Evolutionary conservation across 1,284 basidiomycete species (phyloP).

Genomic region (Trametes pubescens): DNA sequence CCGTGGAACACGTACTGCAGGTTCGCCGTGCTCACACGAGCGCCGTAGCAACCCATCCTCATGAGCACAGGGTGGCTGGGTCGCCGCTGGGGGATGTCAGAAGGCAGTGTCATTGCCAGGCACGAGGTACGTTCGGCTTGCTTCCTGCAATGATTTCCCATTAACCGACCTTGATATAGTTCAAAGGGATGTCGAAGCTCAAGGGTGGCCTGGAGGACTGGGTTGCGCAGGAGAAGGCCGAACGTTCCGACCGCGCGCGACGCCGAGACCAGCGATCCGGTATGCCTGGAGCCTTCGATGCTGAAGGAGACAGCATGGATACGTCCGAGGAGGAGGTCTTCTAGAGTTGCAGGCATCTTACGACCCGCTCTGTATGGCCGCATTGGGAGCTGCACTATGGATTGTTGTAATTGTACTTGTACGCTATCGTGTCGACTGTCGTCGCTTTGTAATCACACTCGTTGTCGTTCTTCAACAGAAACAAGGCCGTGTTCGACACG

Average conservation of each 20-base stretch:
- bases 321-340: constrained; percentile 27
- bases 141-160: neutral
- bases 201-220: constrained; percentile 76
- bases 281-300: constrained; percentile 38
- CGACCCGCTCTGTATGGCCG: neutral
- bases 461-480: neutral
- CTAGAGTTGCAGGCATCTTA: neutral
- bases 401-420: constrained; percentile 2
- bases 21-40: constrained; percentile 15
- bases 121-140: constrained; percentile 56
- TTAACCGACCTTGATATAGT: constrained; percentile 52
- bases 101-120: constrained; percentile 78
- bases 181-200: constrained; percentile 89
- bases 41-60: constrained; percentile 79
- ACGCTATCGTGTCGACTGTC: neutral
- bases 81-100: constrained; percentile 50
- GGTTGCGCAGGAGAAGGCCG: constrained; percentile 60
- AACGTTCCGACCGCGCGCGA: constrained; percentile 41
- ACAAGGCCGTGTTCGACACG: too few species aligned
- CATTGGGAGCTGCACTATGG: constrained; percentile 2
- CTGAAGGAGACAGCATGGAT: constrained; percentile 1
- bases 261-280: constrained; percentile 16
- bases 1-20: neutral
- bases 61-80: constrained; percentile 93
- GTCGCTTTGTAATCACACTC: neutral